These are phyloP conservation scores for Amanita pseudoporphyria DNA, from an alignment of 768 basidiomycete species.

Conservation along the genomic window DNA sequence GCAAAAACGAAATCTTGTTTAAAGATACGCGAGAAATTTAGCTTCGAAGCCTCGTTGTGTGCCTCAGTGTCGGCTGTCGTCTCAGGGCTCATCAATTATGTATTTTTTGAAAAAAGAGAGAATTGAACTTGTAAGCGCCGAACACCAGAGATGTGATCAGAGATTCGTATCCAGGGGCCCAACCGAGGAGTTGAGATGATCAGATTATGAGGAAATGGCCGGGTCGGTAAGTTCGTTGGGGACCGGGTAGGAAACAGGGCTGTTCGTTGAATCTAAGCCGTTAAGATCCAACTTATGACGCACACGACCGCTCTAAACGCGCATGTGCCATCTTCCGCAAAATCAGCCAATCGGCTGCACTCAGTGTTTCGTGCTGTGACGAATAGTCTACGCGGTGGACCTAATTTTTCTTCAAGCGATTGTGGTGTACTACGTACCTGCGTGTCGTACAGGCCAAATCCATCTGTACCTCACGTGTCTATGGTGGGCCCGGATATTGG, in stretches of 20 bases:
- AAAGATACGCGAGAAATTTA: slow-evolving; percentile 27
- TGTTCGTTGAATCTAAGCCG: slow-evolving; percentile 10
- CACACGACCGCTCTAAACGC: slow-evolving; percentile 64
- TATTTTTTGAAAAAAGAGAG: slow-evolving; percentile 16
- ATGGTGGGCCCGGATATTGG: slow-evolving; percentile 58
- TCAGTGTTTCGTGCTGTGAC: slow-evolving; percentile 43
- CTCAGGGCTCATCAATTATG: slow-evolving; percentile 45
- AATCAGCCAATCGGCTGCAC: slow-evolving; percentile 61
- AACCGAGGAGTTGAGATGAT: slow-evolving; percentile 12
- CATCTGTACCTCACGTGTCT: slow-evolving; percentile 83
- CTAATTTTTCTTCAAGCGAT: no score
- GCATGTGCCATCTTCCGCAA: slow-evolving; percentile 54
- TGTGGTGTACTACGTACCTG: no score
- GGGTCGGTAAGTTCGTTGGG: slow-evolving; percentile 69
- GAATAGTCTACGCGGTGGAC: slow-evolving; percentile 22
- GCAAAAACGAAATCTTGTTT: slow-evolving; percentile 34
- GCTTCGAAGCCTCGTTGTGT: slow-evolving; percentile 44
- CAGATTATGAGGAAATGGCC: slow-evolving; percentile 66
- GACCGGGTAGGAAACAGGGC: slow-evolving; percentile 60
- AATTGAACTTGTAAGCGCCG: slow-evolving; percentile 36
- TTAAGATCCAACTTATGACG: slow-evolving; percentile 9
- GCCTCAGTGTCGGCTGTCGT: slow-evolving; percentile 43
- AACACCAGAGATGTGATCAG: slow-evolving; percentile 73
- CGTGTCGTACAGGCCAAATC: slow-evolving; percentile 35
- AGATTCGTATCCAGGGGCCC: slow-evolving; percentile 65